Evolutionary conservation across 1,139 yeast species (phyloP).

Genomic region (Lodderomyces pseudojiufengensis): DNA sequence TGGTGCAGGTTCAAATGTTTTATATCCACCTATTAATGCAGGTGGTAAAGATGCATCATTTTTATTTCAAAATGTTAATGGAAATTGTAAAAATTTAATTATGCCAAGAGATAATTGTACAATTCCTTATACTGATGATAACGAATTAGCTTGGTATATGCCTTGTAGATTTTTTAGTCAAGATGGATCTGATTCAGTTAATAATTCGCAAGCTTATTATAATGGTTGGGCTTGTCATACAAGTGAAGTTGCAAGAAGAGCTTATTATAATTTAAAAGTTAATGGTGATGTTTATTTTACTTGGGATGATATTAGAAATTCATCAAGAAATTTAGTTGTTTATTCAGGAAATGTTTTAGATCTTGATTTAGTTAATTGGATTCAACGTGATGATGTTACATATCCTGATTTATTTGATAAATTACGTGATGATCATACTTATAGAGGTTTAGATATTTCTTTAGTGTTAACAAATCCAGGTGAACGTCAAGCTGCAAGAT

Average conservation of each 20-base stretch:
- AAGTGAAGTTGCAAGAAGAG: slow-evolving; percentile 58
- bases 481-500: slow-evolving; percentile 72
- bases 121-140: slow-evolving; percentile 62
- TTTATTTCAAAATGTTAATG: slow-evolving; percentile 91
- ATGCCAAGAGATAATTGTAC: slow-evolving; percentile 66
- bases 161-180: slow-evolving; percentile 74
- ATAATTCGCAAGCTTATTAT: slow-evolving; percentile 60
- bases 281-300: slow-evolving; percentile 80
- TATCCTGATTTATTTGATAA: slow-evolving; percentile 72
- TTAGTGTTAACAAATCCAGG: slow-evolving; percentile 64
- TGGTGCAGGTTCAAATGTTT: slow-evolving; percentile 58
- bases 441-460: slow-evolving; percentile 80
- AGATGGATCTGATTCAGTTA: slow-evolving; percentile 68
- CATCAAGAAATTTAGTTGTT: slow-evolving; percentile 76
- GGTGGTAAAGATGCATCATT: slow-evolving; percentile 90
- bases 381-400: slow-evolving; percentile 60
- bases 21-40: slow-evolving; percentile 82
- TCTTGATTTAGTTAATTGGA: slow-evolving; percentile 70
- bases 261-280: slow-evolving; percentile 58
- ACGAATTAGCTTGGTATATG: slow-evolving; percentile 90
- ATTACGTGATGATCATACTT: slow-evolving; percentile 50
- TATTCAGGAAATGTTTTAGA: slow-evolving; percentile 88
- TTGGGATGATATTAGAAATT: slow-evolving; percentile 79
- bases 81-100: slow-evolving; percentile 81
- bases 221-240: slow-evolving; percentile 94